Evolutionary conservation across 768 basidiomycete genomes (phyloP).

Genomic region (Termitomyces sp.): DNA sequence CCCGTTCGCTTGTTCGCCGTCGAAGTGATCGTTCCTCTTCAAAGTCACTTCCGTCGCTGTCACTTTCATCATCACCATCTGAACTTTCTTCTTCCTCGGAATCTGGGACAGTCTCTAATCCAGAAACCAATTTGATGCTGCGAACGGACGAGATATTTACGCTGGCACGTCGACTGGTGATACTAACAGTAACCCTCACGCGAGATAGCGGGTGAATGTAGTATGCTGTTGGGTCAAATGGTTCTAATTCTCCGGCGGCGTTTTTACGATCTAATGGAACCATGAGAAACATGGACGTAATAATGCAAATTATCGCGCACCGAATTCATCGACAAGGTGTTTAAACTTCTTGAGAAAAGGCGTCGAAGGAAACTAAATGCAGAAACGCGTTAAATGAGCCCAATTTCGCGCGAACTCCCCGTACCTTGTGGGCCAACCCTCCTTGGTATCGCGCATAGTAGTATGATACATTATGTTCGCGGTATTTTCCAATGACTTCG

Average conservation of each 20-base stretch:
- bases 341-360: constrained; percentile 31
- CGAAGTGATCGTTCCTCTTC: constrained; percentile 13
- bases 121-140: constrained; percentile 18
- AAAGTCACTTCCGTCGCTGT: constrained; percentile 11
- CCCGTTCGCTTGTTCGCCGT: constrained; percentile 17
- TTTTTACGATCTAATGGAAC: constrained; percentile 39
- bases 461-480: constrained; percentile 31
- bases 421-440: constrained; percentile 56
- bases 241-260: constrained; percentile 31
- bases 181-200: constrained; percentile 29
- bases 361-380: constrained; percentile 35
- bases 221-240: constrained; percentile 56
- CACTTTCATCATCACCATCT: constrained; percentile 19
- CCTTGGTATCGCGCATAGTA: constrained; percentile 57
- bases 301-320: constrained; percentile 31
- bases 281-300: constrained; percentile 6
- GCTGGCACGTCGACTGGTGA: constrained; percentile 20
- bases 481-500: constrained; percentile 56
- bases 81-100: constrained; percentile 29
- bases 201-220: constrained; percentile 60
- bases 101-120: constrained; percentile 22
- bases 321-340: constrained; percentile 48
- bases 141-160: constrained; percentile 21
- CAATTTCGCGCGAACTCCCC: constrained; percentile 16
- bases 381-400: constrained; percentile 20